Base-by-base conservation (phyloP, 2,329 filamentous ascomycete species). In the Chalaropsis thielavioides region DNA sequence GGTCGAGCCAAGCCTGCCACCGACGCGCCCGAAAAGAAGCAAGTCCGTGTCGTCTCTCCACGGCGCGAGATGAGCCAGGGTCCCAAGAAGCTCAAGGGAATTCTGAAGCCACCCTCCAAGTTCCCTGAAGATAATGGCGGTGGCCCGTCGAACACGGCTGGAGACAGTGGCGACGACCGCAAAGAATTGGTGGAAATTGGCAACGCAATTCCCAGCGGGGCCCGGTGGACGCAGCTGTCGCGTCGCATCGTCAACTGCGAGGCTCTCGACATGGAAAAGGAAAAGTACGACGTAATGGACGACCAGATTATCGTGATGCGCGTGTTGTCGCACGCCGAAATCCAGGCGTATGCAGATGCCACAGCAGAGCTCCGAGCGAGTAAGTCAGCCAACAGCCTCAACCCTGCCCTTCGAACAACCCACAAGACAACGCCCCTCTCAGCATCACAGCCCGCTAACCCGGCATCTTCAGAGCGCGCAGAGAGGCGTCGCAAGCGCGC, bases 291-390 rank as follows among this genome's bases (percentile, higher is more conserved):
- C 75, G 89, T 95, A 70, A 83, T 91, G n/a, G 83, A 91, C 67
- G 91, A 96, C 71, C 95, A 91, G 74, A 91, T 97, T 67, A 96
- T 96, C 73, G 91, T 96, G 1, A 79, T 97, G 65, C 81, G 92
- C 65, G 92, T 96, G 7, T 74, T 97, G 72, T 89, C 84, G 60
- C 89, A 88, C 74, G 89, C 95, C 69, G 91, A 97, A 72, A 95
- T 97, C 65, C 88, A 95, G 74, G 86, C 84, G 41, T 91, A 95
- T 72, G 90, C 91, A 13, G 82, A 86, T 68, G 87, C 87, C 61
- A 96, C 92, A 10, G 84, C 86, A 69, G 84, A 90, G 71, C 83
- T 96, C n/a, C 51, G 51, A 68, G 83, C 91, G 83, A 88, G 88
- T 90, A 78, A 72, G 81, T 74, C 68, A 27, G 17, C 24, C 11